Base-by-base conservation (phyloP, 805 yeast genomes). In the Sugiyamaella lignohabitans region DNA sequence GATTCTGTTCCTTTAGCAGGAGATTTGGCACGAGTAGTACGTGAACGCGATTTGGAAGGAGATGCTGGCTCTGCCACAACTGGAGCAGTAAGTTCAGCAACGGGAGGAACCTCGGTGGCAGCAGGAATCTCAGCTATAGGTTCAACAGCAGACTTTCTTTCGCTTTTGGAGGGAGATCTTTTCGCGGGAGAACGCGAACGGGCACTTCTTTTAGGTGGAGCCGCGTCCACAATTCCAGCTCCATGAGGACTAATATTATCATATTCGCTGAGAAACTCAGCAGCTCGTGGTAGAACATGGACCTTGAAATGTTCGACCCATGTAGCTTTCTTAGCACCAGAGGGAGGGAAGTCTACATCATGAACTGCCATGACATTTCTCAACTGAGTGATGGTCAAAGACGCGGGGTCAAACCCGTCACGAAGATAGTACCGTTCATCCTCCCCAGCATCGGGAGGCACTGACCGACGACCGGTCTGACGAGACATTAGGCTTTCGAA, bases 261-360 rank as follows among this genome's bases (percentile, higher is more conserved):
- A 46, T 59, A 56, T 48, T 51, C 58, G 18, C 59, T 60, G 46
- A 76, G 64, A 32, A 76, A 62, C 38, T 63, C 56, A 0, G 66
- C 64, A 1, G 83, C 68, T 8, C 68, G 64, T 2, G 84, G 79
- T 14, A 66, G 67, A 42, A 86, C 66, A 5, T 79, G 62, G 3
- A 68, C 61, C n/a, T 74, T 67, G 64, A 80, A 86, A n/a, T 82
- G 57, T n/a, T 67, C 65, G 1, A 87, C 63, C 48, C 88, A 70
- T 10, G 77, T 79, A 4, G 75, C 65, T 62, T 91, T 91, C 59
- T 81, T 85, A 4, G 88, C 82, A 40, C 74, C 69, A 1, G 83
- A 68, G 0, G 84, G 73, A 24, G 46, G 44, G 59, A 72, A 81
- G 1, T 65, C 62, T n/a, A 89, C 69, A n/a, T 75, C 72, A 59